Base-by-base conservation (phyloP, 2,329 filamentous ascomycete species). In the Blumeria graminis region DNA sequence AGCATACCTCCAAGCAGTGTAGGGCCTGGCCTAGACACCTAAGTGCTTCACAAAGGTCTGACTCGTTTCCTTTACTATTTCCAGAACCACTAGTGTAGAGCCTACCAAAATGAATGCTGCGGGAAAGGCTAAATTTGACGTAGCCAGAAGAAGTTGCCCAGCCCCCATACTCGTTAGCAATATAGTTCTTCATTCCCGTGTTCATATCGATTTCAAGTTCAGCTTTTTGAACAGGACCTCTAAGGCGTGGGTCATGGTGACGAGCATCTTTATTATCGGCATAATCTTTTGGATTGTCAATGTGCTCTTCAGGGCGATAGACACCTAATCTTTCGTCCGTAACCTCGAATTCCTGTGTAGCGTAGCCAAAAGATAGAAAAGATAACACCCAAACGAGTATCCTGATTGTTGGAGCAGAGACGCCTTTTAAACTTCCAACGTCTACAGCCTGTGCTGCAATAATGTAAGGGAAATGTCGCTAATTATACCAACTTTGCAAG, bases 131-230 rank as follows among this genome's bases (percentile, higher is more conserved):
- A 69, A 79, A 86, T 62, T 81, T 80, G 58, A 94, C 75, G 64
- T 90, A 95, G 41, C 85, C 89, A 7, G 85, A 73, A 60, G 88
- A 94, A 18, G 92, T 98, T 1, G 89, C 86, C 85, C 89, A 95
- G 43, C 78, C 76, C 4, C 88, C 86, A 13, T 71, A 73, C 67
- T 96, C 90, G 64, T 95, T 96, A 58, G 90, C 81, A 62, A 98
- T 96, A 68, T 98, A 98, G 68, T 96, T 96, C 70, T 96, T 98
- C 90, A 98, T 94, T n/a, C 89, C 89, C 0, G 86, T 92, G 6
- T 76, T 71, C 36, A 71, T 71, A 64, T 92, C 86, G 57, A 92
- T 77, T 58, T 85, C 80, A 18, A 85, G 77, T 65, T 92, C 86
- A 43, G 77, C 69, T 4, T 76, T 75, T 58, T 78, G 72, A 8